A percentile compares a stretch with the other conserved stretches of the same genome.
These are phyloP conservation scores for Geranium rotundifolium DNA, from an alignment of 345 rosid species.

Conservation along the genomic window DNA sequence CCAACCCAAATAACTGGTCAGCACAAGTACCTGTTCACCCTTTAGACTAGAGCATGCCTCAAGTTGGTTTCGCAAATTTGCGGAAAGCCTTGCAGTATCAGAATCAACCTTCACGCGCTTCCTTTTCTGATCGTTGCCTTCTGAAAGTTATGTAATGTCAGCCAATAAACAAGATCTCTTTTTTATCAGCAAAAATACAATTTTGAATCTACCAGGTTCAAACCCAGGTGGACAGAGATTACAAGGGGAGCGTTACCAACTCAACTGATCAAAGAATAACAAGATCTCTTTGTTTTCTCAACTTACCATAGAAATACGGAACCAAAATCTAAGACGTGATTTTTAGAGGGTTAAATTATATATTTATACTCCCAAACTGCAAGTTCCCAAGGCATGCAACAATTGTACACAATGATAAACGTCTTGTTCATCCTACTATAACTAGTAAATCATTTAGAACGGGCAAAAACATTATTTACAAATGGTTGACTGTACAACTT, in stretches of 20 bases:
- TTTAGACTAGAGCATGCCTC: conserved; percentile 62
- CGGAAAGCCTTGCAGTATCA: conserved; percentile 52
- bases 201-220: too few relatives aligned
- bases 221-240: too few relatives aligned
- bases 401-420: background rate
- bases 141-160: conserved; percentile 44
- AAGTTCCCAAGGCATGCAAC: background rate
- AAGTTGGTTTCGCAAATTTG: conserved; percentile 57
- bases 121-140: conserved; percentile 61
- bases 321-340: background rate
- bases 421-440: background rate
- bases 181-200: too few relatives aligned
- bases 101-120: conserved; percentile 69
- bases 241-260: too few relatives aligned
- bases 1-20: background rate
- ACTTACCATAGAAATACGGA: background rate
- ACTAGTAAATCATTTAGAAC: background rate
- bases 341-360: background rate
- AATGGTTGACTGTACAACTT: background rate
- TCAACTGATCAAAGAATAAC: too few relatives aligned
- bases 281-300: conserved; percentile 2
- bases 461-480: background rate
- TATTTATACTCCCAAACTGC: background rate
- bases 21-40: conserved; percentile 66
- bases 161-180: conserved; percentile 6